These are phyloP conservation scores for Trichoderma breve DNA, from an alignment of 2,329 filamentous ascomycete genomes.

Conservation along the genomic window DNA sequence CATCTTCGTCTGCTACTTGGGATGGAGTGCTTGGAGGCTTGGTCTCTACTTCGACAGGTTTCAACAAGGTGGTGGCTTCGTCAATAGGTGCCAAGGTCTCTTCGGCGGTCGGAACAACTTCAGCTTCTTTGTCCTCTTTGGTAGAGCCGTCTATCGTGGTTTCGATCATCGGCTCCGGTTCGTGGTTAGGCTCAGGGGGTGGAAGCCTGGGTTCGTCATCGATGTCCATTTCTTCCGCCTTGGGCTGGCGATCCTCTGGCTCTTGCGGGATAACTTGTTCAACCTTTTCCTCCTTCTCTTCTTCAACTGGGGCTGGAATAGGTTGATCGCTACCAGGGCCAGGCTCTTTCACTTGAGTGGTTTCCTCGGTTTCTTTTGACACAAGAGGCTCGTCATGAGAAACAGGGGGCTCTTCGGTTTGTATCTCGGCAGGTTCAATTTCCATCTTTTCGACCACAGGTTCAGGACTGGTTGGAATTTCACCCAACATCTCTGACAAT, in stretches of 20 bases:
- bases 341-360: background rate
- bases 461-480: slow-evolving; percentile 10
- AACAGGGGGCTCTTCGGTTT: background rate
- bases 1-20: slow-evolving; percentile 48
- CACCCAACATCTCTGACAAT: slow-evolving; percentile 44
- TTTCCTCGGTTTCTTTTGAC: background rate
- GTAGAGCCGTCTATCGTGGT: background rate
- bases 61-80: slow-evolving; percentile 23
- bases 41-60: slow-evolving; percentile 33
- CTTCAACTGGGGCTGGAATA: background rate
- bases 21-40: slow-evolving; percentile 48
- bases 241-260: slow-evolving; percentile 32
- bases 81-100: background rate
- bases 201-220: slow-evolving; percentile 27
- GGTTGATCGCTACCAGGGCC: background rate
- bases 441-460: background rate
- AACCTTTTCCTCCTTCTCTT: slow-evolving; percentile 3
- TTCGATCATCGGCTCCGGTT: background rate
- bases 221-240: slow-evolving; percentile 43
- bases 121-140: slow-evolving; percentile 2
- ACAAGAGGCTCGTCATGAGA: background rate
- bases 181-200: background rate
- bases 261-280: slow-evolving; percentile 23
- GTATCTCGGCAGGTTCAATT: background rate
- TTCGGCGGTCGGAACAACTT: background rate